These are phyloP conservation scores for Candida maltosa DNA, from an alignment of 805 yeast genomes.

Conservation along the genomic window DNA sequence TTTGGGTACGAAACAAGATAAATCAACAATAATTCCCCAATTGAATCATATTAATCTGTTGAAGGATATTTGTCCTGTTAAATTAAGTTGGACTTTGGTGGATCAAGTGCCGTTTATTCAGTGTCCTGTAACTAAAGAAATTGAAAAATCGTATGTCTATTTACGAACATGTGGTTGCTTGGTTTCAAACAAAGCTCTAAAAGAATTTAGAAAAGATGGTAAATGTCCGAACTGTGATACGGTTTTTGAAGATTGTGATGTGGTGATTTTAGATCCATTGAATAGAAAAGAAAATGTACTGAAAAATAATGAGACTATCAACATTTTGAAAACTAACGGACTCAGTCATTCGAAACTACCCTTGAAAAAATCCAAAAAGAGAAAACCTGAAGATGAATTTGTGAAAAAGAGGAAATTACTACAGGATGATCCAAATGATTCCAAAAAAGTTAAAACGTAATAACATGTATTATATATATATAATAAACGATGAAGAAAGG, in stretches of 20 bases:
- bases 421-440: background rate
- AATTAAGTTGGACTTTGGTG: conserved; percentile 15
- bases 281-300: conserved; percentile 10
- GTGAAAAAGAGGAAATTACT: background rate
- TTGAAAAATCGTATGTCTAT: conserved; percentile 21
- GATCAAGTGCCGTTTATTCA: conserved; percentile 12
- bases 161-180: conserved; percentile 40
- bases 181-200: conserved; percentile 20
- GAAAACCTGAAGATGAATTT: background rate
- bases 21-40: conserved; percentile 15
- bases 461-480: conserved; percentile 1
- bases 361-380: conserved; percentile 9
- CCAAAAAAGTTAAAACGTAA: no score
- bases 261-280: conserved; percentile 30
- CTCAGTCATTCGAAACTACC: conserved; percentile 25
- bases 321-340: conserved; percentile 6
- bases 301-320: conserved; percentile 11
- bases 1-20: conserved; percentile 28
- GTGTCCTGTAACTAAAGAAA: conserved; percentile 31
- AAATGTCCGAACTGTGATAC: conserved; percentile 31
- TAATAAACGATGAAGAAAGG: no score
- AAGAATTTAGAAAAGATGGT: conserved; percentile 12
- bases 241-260: conserved; percentile 22
- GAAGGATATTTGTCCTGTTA: conserved; percentile 24
- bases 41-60: conserved; percentile 20